phyloP scores from a whole-genome alignment of 78 protist genomes.

The Pigoraptor vietnamica region DNA sequence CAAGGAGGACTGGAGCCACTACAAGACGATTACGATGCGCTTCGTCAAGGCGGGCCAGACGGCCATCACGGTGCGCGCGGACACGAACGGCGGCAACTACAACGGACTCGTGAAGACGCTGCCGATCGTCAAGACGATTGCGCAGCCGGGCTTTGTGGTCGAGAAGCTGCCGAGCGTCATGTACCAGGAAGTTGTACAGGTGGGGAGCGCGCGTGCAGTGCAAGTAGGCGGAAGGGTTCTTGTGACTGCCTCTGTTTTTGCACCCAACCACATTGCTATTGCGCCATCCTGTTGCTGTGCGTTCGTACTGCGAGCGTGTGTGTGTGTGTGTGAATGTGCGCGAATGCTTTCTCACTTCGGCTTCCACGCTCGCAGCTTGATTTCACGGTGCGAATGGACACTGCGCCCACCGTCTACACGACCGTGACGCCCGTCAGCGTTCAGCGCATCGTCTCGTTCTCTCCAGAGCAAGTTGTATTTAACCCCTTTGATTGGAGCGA shows the following conservation, averaged over 20 bases:
- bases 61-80: not conserved
- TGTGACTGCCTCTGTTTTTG: not conserved
- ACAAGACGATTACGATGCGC: not conserved
- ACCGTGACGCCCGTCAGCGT: not conserved
- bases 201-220: no score
- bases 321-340: no score
- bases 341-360: no score
- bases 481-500: not conserved
- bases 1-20: not conserved
- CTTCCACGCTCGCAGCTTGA: not conserved
- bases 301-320: no score
- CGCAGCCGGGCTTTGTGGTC: not conserved
- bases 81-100: not conserved
- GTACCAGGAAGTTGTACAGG: not conserved
- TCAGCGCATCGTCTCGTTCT: not conserved
- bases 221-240: no score
- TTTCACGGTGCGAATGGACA: not conserved
- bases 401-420: not conserved
- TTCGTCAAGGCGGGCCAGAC: not conserved
- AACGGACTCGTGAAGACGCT: not conserved
- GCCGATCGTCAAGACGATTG: not conserved
- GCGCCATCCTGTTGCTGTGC: no score
- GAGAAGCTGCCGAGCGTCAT: not conserved
- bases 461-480: not conserved
- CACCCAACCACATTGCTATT: not conserved